A percentile compares a stretch with the other conserved stretches of the same genome.
Conservation (phyloP, 805 yeast species). For the Pichia thaimueangensis region DNA sequence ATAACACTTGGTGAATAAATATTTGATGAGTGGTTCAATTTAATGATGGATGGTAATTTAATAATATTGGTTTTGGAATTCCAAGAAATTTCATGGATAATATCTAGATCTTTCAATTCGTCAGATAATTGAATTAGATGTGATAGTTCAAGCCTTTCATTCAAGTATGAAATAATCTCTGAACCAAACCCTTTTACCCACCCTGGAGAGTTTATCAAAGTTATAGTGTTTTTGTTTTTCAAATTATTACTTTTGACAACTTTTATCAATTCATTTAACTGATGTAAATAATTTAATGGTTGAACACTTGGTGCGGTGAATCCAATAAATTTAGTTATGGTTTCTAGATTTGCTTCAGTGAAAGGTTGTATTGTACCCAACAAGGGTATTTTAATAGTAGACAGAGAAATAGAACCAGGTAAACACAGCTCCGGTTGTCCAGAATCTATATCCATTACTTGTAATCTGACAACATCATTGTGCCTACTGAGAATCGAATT, state of each 20-base stretch:
- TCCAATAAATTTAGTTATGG: constrained; percentile 43
- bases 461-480: constrained; percentile 23
- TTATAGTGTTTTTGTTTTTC: constrained; percentile 4
- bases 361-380: constrained; percentile 31
- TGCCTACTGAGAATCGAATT: constrained; percentile 37
- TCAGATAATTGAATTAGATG: constrained; percentile 50
- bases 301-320: constrained; percentile 60
- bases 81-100: constrained; percentile 7
- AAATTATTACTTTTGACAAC: constrained; percentile 20
- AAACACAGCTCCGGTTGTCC: constrained; percentile 77
- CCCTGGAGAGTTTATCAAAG: constrained; percentile 74
- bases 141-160: constrained; percentile 44
- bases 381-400: constrained; percentile 27
- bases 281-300: constrained; percentile 48
- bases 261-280: constrained; percentile 36
- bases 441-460: constrained; percentile 75
- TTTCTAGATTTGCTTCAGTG: constrained; percentile 18
- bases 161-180: constrained; percentile 48
- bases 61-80: constrained; percentile 5
- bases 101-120: constrained; percentile 7
- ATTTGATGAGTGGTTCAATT: constrained; percentile 34
- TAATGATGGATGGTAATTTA: constrained; percentile 8
- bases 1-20: constrained; percentile 47
- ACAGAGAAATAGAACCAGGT: constrained; percentile 65
- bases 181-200: constrained; percentile 89